Evolutionary conservation across 306 rosid species (phyloP).

Genomic region (Spatholobus suberectus): DNA sequence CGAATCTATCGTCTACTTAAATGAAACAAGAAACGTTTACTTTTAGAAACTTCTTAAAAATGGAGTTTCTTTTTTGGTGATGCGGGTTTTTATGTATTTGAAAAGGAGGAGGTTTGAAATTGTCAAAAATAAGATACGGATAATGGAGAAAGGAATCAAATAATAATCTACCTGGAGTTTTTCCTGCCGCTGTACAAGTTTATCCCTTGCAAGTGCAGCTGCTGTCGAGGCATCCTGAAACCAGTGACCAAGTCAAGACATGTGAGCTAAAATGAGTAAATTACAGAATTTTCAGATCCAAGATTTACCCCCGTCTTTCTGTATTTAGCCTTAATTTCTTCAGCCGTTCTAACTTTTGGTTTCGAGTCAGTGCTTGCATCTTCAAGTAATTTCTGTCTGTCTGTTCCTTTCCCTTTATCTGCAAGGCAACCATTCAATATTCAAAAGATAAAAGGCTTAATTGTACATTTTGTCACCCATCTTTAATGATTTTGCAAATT

Average conservation of each 20-base stretch:
- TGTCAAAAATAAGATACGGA: background rate
- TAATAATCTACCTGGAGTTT: constrained; percentile 73
- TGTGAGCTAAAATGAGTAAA: constrained; percentile 33
- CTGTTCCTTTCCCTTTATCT: constrained; percentile 66
- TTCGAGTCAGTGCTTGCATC: constrained; percentile 52
- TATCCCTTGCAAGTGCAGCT: constrained; percentile 80
- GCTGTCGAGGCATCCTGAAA: constrained; percentile 79
- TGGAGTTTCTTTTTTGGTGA: constrained; percentile 19
- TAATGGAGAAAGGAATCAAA: constrained; percentile 35
- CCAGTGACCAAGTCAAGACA: constrained; percentile 37
- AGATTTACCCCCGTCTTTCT: constrained; percentile 63
- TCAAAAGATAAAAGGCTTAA: too few species aligned
- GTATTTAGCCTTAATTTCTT: constrained; percentile 90
- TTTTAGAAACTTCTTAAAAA: background rate
- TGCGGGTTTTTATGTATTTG: constrained; percentile 8
- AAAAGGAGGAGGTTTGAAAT: background rate
- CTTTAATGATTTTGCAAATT: too few species aligned
- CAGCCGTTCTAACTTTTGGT: constrained; percentile 76
- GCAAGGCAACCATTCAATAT: constrained; percentile 40
- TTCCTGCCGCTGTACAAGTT: constrained; percentile 75
- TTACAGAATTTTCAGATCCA: constrained; percentile 34
- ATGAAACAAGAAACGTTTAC: background rate
- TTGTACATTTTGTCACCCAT: too few species aligned
- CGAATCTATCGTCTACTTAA: constrained; percentile 20
- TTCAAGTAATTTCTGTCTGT: constrained; percentile 66